These are phyloP conservation scores for Volvox reticuliferus DNA, from an alignment of 139 green algal species.

Conservation along the genomic window DNA sequence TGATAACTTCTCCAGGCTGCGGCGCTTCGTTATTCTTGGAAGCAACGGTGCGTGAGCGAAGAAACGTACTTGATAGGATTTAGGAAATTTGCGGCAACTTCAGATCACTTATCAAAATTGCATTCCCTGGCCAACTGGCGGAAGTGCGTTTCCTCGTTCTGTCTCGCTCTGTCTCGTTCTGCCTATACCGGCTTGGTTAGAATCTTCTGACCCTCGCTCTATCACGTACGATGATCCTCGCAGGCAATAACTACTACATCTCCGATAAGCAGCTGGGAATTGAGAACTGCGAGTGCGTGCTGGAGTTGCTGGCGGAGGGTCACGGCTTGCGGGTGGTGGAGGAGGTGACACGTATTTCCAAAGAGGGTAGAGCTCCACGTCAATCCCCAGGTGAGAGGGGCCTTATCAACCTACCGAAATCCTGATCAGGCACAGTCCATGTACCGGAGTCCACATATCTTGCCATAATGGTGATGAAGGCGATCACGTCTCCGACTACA, in stretches of 20 bases:
- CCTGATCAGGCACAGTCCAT: too few species aligned
- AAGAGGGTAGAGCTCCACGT: neutral
- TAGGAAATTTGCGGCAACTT: neutral
- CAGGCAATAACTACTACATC: conserved; percentile 38
- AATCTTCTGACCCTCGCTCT: neutral
- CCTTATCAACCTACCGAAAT: too few species aligned
- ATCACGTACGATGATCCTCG: neutral
- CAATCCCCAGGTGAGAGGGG: conserved; percentile 6
- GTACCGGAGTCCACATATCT: too few species aligned
- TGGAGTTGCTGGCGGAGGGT: conserved; percentile 41
- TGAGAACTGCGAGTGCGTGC: conserved; percentile 25
- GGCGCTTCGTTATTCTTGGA: conserved; percentile 37
- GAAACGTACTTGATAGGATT: neutral
- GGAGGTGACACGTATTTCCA: conserved; percentile 4
- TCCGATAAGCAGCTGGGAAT: neutral
- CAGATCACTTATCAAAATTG: neutral
- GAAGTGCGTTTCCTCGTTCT: too few species aligned
- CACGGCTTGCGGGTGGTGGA: conserved; percentile 18
- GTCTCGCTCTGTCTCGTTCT: neutral
- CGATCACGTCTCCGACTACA: too few species aligned
- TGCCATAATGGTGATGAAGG: neutral
- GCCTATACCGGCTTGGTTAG: neutral
- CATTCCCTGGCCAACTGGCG: neutral
- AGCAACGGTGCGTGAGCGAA: neutral
- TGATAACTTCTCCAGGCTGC: neutral